Conservation (phyloP, 805 yeast genomes). For the Starmerella bacillaris region DNA sequence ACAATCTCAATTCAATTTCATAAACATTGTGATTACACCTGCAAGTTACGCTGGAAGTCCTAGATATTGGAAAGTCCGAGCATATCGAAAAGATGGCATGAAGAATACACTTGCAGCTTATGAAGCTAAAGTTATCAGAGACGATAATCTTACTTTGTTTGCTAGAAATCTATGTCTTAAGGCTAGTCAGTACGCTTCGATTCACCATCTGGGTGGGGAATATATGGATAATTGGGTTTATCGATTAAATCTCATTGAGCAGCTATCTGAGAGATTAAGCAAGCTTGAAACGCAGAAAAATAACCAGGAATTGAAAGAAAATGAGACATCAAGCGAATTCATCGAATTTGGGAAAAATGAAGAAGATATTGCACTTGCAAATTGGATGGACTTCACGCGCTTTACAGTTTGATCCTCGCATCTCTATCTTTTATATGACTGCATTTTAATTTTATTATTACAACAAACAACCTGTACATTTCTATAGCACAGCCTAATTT, state of each 20-base stretch:
- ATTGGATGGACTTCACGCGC: constrained; percentile 16
- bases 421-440: no score
- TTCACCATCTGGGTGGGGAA: constrained; percentile 48
- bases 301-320: constrained; percentile 1
- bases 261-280: constrained; percentile 22
- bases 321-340: background rate
- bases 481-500: no score
- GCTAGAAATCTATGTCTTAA: constrained; percentile 48
- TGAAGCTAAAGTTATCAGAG: constrained; percentile 53
- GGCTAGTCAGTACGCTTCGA: constrained; percentile 54
- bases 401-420: no score
- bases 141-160: constrained; percentile 39
- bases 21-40: constrained; percentile 64
- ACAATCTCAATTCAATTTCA: constrained; percentile 63
- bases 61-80: constrained; percentile 38
- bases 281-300: background rate
- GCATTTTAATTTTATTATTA: no score
- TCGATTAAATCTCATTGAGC: constrained; percentile 38
- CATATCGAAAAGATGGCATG: constrained; percentile 46
- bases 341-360: background rate
- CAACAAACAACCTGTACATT: no score
- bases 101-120: constrained; percentile 64
- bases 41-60: constrained; percentile 9
- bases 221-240: constrained; percentile 51
- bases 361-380: constrained; percentile 8